Base-by-base conservation (phyloP, 2,329 filamentous ascomycete genomes). In the Fusarium ambrosium region DNA sequence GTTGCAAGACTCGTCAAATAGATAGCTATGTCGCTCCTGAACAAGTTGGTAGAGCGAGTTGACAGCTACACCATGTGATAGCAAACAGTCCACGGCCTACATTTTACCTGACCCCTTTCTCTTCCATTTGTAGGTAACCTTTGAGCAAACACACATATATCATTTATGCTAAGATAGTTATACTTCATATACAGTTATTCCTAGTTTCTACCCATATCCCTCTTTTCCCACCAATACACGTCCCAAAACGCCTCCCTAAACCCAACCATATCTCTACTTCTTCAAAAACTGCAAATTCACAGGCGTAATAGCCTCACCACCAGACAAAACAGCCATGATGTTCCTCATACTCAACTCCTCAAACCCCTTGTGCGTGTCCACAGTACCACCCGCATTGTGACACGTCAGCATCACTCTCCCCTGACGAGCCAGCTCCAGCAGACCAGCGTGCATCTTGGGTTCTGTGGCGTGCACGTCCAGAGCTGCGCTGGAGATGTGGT, bases 281-380 rank as follows among this genome's bases (percentile, higher is more conserved):
- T 70, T 73, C 56, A 92, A 71, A 79, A 86, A 87, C 56, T 90
- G 86, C 81, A 90, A 37, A 79, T 94, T 93, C 14, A 93, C 91
- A 0, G 91, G 89, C 62, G 91, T 91, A 27, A 92, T 81, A 4
- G 89, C 82, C 68, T 87, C 82, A 3, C 83, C 83, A 0, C 87
- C 88, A 3, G 81, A 80, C 64, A 92, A 78, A 66, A 91, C 91
- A 0, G 88, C 87, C 82, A 92, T 84, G 60, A 93, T 86, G 79
- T 93, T 94, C 77, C 89, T 85, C 87, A 94, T 92, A 37, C 89
- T 89, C 79, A 93, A 78, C 80, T 89, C 87, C 84, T 93, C 92
- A 74, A 93, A 92, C 5, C 89, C 90, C n/a, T 88, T 80, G 76
- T 91, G 90, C 70, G 91, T 91, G 80, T 92, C 90, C 16, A 92